Evolutionary conservation across 2,329 filamentous ascomycete species (phyloP).

Genomic region (Cadophora luteo-olivacea): DNA sequence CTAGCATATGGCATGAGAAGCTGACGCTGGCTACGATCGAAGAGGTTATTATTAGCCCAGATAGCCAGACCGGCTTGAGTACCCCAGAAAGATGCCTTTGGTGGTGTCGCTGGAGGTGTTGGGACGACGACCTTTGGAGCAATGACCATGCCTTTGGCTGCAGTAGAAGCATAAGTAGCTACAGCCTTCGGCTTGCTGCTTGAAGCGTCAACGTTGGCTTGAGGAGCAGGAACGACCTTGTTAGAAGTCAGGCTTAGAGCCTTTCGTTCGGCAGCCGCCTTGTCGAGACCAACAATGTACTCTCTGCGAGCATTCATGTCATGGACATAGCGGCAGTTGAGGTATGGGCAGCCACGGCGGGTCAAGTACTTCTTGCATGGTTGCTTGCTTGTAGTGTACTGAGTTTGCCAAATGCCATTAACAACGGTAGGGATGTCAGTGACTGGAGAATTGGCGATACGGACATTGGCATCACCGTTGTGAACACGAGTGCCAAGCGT

Average conservation of each 20-base stretch:
- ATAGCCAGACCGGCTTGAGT: background rate
- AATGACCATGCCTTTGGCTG: background rate
- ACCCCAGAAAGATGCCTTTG: background rate
- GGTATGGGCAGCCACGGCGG: background rate
- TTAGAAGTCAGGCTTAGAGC: background rate
- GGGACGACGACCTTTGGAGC: background rate
- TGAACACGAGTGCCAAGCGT: background rate
- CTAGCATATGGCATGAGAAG: conserved; percentile 9
- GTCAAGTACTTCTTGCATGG: background rate
- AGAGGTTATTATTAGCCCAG: conserved; percentile 11
- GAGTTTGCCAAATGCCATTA: background rate
- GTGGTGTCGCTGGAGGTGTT: background rate
- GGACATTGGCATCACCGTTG: background rate
- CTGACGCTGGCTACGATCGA: background rate
- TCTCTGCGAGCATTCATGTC: background rate
- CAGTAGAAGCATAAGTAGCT: background rate
- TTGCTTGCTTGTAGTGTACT: background rate
- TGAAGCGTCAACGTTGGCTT: background rate
- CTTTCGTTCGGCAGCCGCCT: background rate
- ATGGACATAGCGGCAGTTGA: background rate
- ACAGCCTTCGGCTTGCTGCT: background rate
- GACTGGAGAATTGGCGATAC: background rate
- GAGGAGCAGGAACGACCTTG: background rate
- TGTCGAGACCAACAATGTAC: background rate
- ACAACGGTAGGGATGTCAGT: background rate